Evolutionary conservation across 2,329 filamentous ascomycete genomes (phyloP), one percentile per base, ranked within the genome.

Genomic region (Saccharata proteae): DNA sequence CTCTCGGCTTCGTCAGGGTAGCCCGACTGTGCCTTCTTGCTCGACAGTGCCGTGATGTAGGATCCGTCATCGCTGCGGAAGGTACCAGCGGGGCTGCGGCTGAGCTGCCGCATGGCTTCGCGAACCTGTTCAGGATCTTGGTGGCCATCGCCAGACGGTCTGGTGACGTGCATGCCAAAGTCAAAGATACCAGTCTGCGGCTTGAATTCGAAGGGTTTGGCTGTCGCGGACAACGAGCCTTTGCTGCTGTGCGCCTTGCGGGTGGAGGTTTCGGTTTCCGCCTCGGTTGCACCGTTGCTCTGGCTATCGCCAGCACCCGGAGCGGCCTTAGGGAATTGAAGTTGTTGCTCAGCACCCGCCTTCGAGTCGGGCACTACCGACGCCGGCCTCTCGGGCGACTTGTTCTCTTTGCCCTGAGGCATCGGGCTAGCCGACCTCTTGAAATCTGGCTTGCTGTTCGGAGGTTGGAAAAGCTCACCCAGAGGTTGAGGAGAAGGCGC

Each of bases 181-280:
- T 54, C 52, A 31, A 53, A 54, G 18, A 36, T 41, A 29, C 42
- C 43, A 37, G 46, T 38, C 32, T 47, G 41, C 13, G 52, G 47
- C 21, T 46, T 49, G 42, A 57, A 66, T 34, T 67, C 67, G 49
- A 90, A 92, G 0, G 79, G 68, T 44, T 71, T 73, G 1, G 81
- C 80, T 11, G 73, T 67, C 4, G 80, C 77, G 20, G 81, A 86
- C 15, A 86, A 61, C 4, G 74, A 74, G 42, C 47, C 70, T 58
- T 32, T 60, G 50, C 33, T 61, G 11, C 7, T 61, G 47, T 8
- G 28, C 42, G 43, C 51, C 54, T 22, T 33, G 11, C 14, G 13
- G 13, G 3, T 7, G 14, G 24, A 6, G n/a, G n/a, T 16, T 4
- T 28, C 16, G 21, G 12, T 16, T 14, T 31, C 29, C 16, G 16